Evolutionary conservation across 768 basidiomycete species (phyloP), one percentile per base, ranked within the genome.

Genomic region (Amanita jacksonii): DNA sequence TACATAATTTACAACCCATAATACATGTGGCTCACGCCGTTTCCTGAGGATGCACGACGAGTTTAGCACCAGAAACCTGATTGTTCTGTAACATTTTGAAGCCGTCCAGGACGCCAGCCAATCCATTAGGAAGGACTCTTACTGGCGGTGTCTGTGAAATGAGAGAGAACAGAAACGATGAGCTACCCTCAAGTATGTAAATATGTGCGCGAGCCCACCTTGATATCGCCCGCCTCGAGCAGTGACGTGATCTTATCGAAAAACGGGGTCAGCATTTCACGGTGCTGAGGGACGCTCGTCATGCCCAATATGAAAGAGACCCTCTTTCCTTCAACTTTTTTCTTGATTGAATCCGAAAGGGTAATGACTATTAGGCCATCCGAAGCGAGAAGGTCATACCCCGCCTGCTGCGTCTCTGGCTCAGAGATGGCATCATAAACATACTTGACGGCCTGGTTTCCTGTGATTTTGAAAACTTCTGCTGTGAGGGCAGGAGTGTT

Each of bases 401-500:
- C 68, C 2, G 54, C 54, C 23, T 63, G 51, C 49, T 70, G 69
- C 0, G 72, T 69, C 38, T 64, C 64, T 8, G 58, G 49, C 36
- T 51, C 50, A n/a, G 66, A 59, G 46, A 68, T 50, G 0, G 63
- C 38, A 41, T 68, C 67, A 36, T 45, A 60, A 6, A 62, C 54
- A 32, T 51, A 15, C 16, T 54, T 50, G 20, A 62, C 50, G 1
- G 23, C 23, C 24, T n/a, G 38, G 1, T 16, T 40, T 3, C 20
- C 15, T 1, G 57, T 52, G 35, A 65, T 52, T 36, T 50, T 47
- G 1, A 42, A 13, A 9, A 57, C 49, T 25, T 57, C 47, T 0
- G 45, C 28, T 6, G 27, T 6, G 12, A 28, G 6, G 5, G 33
- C 18, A 2, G 27, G 12, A 12, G 27, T 12, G 27, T 45, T 40